phyloP scores from a whole-genome alignment of 345 rosid species.

The Citrus glauca region DNA sequence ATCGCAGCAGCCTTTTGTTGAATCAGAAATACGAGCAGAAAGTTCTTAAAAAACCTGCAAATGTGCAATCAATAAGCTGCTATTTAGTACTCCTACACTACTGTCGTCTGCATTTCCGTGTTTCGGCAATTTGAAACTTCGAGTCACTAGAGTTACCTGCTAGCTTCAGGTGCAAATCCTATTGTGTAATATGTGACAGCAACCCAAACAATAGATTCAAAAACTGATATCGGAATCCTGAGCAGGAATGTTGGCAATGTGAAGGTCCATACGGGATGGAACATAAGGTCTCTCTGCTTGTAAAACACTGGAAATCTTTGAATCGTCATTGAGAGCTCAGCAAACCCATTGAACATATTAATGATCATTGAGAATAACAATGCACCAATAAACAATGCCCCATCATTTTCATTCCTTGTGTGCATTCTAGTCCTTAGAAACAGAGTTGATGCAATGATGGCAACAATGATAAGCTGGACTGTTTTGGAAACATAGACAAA shows the following conservation, averaged over 20 bases:
- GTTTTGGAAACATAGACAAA: slow-evolving; percentile 70
- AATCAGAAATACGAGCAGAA: slow-evolving; percentile 53
- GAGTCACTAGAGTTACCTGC: slow-evolving; percentile 41
- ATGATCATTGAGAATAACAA: slow-evolving; percentile 45
- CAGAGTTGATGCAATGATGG: slow-evolving; percentile 51
- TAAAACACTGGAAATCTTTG: slow-evolving; percentile 79
- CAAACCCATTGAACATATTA: slow-evolving; percentile 86
- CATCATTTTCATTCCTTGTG: slow-evolving; percentile 49
- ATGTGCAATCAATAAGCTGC: not conserved
- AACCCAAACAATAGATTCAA: slow-evolving; percentile 76
- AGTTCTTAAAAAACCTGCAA: slow-evolving; percentile 82
- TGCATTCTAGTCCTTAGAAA: slow-evolving; percentile 61
- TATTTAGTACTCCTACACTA: not conserved
- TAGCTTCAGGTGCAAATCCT: slow-evolving; percentile 73
- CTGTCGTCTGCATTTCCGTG: not conserved
- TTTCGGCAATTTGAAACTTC: not conserved
- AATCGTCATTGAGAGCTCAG: slow-evolving; percentile 74
- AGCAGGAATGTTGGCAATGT: slow-evolving; percentile 68
- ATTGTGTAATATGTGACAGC: slow-evolving; percentile 54
- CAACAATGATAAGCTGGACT: slow-evolving; percentile 57
- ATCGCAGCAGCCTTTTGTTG: slow-evolving; percentile 87
- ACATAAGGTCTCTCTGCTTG: slow-evolving; percentile 86
- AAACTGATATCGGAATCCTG: slow-evolving; percentile 55
- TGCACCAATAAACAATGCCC: slow-evolving; percentile 44
- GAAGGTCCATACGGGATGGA: slow-evolving; percentile 85